These are phyloP conservation scores for Xylaria multiplex DNA, from an alignment of 2,329 filamentous ascomycete genomes.

Conservation along the genomic window DNA sequence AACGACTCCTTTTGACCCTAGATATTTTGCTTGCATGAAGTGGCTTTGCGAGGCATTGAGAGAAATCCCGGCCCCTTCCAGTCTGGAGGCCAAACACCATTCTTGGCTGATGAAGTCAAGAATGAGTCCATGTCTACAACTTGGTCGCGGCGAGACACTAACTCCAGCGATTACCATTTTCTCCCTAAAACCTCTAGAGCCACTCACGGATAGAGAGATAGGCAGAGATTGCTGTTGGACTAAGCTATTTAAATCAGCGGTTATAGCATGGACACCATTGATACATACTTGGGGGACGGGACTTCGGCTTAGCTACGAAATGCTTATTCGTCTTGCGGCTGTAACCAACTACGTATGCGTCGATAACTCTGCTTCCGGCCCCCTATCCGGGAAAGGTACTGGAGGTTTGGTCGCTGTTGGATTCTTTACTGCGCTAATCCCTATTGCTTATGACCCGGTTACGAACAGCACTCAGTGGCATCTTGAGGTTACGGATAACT, in stretches of 20 bases:
- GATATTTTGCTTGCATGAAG: neutral
- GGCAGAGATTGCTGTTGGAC: neutral
- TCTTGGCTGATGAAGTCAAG: neutral
- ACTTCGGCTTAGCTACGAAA: neutral
- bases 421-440: neutral
- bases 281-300: neutral
- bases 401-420: neutral
- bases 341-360: neutral
- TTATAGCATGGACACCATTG: neutral
- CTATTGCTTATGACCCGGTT: neutral
- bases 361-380: neutral
- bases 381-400: neutral
- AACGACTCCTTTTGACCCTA: neutral
- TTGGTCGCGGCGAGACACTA: neutral
- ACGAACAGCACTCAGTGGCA: conserved; percentile 4
- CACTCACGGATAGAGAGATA: neutral
- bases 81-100: neutral
- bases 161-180: neutral
- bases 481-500: neutral
- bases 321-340: neutral
- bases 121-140: neutral
- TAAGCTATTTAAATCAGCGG: neutral
- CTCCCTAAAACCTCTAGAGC: neutral
- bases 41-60: conserved; percentile 1
- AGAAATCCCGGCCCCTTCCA: neutral